phyloP scores from a whole-genome alignment of 2,329 filamentous ascomycete species.

The Alternaria sp. region DNA sequence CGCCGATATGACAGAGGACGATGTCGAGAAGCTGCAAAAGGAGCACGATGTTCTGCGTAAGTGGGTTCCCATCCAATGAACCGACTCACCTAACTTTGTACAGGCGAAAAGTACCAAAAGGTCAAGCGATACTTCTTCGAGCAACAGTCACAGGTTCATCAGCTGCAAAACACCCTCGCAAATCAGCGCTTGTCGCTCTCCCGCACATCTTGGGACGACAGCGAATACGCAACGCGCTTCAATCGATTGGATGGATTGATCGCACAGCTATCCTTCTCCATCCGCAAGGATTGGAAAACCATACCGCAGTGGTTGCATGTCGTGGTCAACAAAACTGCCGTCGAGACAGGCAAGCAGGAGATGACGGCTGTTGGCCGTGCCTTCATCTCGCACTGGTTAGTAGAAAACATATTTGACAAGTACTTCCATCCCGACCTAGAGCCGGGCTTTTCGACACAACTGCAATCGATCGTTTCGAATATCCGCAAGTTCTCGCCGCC shows the following conservation, averaged over 20 bases:
- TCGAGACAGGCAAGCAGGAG: conserved; percentile 89
- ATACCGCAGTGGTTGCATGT: conserved; percentile 82
- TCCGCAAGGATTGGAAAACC: conserved; percentile 89
- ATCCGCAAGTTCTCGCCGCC: conserved; percentile 80
- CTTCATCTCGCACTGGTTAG: conserved; percentile 86
- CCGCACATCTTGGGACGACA: conserved; percentile 92
- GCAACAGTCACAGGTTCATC: conserved; percentile 86
- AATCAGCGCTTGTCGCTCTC: conserved; percentile 95
- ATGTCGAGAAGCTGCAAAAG: conserved; percentile 57
- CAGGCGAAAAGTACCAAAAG: conserved; percentile 96
- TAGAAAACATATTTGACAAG: conserved; percentile 88
- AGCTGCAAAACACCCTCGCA: conserved; percentile 95
- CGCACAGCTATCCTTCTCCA: conserved; percentile 93
- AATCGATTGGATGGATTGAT: conserved; percentile 91
- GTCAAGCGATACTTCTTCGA: conserved; percentile 98
- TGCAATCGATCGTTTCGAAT: conserved; percentile 88
- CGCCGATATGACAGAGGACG: conserved; percentile 58
- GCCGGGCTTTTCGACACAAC: conserved; percentile 73
- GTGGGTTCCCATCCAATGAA: conserved; percentile 17
- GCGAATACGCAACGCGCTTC: conserved; percentile 89
- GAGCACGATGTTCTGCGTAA: conserved; percentile 61
- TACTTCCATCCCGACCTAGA: conserved; percentile 94
- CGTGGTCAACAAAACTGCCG: conserved; percentile 84
- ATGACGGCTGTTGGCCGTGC: conserved; percentile 96
- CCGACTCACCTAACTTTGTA: conserved; percentile 12